Base-by-base conservation (phyloP, 352 stramenopile genomes). In the Phytophthora tubulina region DNA sequence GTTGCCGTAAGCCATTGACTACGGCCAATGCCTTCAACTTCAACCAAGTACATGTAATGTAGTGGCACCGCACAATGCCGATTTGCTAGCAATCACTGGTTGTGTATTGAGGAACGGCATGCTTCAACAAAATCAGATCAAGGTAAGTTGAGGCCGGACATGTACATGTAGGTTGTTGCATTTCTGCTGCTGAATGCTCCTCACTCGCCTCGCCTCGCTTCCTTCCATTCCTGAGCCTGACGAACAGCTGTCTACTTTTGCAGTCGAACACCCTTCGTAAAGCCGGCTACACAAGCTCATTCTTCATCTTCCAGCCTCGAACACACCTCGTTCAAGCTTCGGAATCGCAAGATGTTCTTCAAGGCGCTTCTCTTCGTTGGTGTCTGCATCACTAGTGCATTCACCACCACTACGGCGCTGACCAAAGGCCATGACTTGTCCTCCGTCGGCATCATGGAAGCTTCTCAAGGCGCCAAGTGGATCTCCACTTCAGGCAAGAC, bases 351-450 rank as follows among this genome's bases (percentile, higher is more conserved):
- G 41, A 77, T 77, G 70, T 67, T 70, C 7, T 11, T 72, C 55
- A 61, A 63, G 15, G 36, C 44, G 3, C 32, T 78, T 8, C 56
- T 78, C 13, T 38, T 72, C 27, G 49, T 38, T 14, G 31, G 48
- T 7, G 51, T 32, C 6, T 61, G 48, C 31, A 10, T 58, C 48
- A 39, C 65, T 3, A 67, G 65, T 31, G 49, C 38, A 0, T 53
- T 71, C 39, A 53, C 13, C 17, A 44, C 49, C n/a, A 39, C 46
- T 21, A 52, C 56, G 7, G 70, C 64, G 3, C 36, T 82, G 48
- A 71, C 49, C 17, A 79, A 80, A 33, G 75, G 75, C 31, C 72
- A 82, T 15, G 75, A 82, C 31, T 65, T 82, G 55, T 82, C 75
- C 13, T 82, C 72, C 3, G 64, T 58, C 13, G 63, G 44, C 0